Conservation (phyloP, 805 yeast species). For the Nakazawaea ernobii region DNA sequence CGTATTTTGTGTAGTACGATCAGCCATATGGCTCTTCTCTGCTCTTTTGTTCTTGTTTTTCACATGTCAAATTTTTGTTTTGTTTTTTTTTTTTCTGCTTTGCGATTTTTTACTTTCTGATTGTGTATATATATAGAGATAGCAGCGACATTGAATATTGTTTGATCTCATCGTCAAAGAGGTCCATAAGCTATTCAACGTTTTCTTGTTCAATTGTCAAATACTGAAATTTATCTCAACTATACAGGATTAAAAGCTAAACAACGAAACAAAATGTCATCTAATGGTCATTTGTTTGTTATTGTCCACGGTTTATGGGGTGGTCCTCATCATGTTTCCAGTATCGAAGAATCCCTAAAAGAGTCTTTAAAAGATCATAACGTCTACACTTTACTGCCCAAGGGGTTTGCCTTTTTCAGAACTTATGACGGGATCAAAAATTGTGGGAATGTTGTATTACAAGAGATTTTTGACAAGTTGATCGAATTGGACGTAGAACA, state of each 20-base stretch:
- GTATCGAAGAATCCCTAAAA: slow-evolving; percentile 37
- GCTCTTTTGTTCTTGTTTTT: no score
- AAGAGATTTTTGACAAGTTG: slow-evolving; percentile 51
- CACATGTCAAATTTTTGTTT: no score
- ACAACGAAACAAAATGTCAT: not conserved
- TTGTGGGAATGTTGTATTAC: slow-evolving; percentile 63
- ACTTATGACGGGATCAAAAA: slow-evolving; percentile 84
- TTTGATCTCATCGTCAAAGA: not conserved
- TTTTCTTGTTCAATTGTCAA: no score
- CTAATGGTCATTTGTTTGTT: slow-evolving; percentile 53
- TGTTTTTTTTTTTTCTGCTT: no score
- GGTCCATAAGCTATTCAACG: no score
- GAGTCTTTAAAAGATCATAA: slow-evolving; percentile 34
- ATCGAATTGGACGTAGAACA: slow-evolving; percentile 26
- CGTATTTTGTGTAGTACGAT: no score
- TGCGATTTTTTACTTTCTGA: no score
- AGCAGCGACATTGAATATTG: not conserved
- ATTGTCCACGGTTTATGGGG: slow-evolving; percentile 82
- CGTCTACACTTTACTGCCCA: slow-evolving; percentile 43
- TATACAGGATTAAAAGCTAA: no score
- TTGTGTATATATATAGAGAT: no score
- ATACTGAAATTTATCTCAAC: no score
- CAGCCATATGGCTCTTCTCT: no score
- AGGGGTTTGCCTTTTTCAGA: slow-evolving; percentile 59
- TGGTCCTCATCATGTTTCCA: slow-evolving; percentile 49